Evolutionary conservation across 2,329 filamentous ascomycete genomes (phyloP).

Genomic region (Fusarium buxicola): DNA sequence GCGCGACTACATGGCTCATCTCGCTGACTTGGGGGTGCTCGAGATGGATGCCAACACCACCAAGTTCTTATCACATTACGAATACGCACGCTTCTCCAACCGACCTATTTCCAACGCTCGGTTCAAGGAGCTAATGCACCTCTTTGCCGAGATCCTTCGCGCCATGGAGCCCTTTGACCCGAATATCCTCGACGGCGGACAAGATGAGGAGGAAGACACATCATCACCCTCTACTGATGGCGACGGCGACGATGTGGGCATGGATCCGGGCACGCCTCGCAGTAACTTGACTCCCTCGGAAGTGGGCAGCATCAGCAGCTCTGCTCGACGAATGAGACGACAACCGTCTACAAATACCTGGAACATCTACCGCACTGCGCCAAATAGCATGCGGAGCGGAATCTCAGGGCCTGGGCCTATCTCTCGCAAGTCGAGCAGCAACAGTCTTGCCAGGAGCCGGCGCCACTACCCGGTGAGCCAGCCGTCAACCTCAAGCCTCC

Average conservation of each 20-base stretch:
- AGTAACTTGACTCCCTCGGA: constrained; percentile 47
- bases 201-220: constrained; percentile 40
- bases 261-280: constrained; percentile 56
- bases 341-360: constrained; percentile 58
- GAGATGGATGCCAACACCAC: constrained; percentile 56
- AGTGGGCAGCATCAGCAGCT: constrained; percentile 49
- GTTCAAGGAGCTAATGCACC: constrained; percentile 83
- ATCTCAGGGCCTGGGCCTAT: constrained; percentile 47
- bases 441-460: constrained; percentile 58
- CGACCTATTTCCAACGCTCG: constrained; percentile 73
- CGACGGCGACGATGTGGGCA: constrained; percentile 59
- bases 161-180: constrained; percentile 76
- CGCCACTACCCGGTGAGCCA: constrained; percentile 54
- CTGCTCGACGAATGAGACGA: constrained; percentile 49
- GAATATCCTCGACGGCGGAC: constrained; percentile 58
- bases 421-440: constrained; percentile 53
- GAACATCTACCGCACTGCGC: constrained; percentile 63
- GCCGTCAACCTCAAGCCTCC: constrained; percentile 54
- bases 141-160: constrained; percentile 84
- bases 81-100: constrained; percentile 85
- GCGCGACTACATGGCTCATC: constrained; percentile 80
- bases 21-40: constrained; percentile 75
- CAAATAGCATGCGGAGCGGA: constrained; percentile 63
- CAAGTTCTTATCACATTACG: constrained; percentile 82
- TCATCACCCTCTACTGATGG: constrained; percentile 55